Evolutionary conservation across 441 rosid species (phyloP).

Genomic region (Mallotus japonicus): DNA sequence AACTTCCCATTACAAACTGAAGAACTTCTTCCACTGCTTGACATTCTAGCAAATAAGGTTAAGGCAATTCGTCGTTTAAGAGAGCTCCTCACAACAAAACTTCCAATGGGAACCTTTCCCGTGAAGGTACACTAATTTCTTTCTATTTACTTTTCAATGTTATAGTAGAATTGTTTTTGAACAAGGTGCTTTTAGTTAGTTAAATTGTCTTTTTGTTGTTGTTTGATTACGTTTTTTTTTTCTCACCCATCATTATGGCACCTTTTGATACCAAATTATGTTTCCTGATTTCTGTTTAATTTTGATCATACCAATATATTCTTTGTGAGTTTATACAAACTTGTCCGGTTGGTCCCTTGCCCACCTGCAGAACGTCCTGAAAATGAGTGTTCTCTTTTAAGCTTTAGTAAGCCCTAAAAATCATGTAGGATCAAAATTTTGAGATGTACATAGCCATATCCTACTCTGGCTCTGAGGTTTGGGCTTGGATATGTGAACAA

Average conservation of each 20-base stretch:
- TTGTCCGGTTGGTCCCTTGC: neutral
- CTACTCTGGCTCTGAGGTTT: neutral
- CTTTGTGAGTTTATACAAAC: neutral
- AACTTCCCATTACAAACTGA: constrained; percentile 83
- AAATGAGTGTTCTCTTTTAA: neutral
- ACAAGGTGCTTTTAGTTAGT: neutral
- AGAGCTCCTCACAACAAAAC: constrained; percentile 91
- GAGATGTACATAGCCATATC: neutral
- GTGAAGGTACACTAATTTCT: constrained; percentile 60
- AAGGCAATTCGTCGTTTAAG: constrained; percentile 95
- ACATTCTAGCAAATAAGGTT: constrained; percentile 95
- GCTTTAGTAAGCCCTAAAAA: neutral
- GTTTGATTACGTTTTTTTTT: neutral
- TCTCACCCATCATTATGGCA: neutral
- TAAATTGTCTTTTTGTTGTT: neutral
- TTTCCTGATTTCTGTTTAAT: neutral
- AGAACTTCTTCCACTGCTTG: constrained; percentile 93
- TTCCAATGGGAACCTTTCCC: constrained; percentile 90
- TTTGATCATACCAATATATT: neutral
- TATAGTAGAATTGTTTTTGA: neutral
- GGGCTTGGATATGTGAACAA: neutral
- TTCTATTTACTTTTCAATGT: constrained; percentile 6
- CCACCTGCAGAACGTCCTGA: constrained; percentile 2
- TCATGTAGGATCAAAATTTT: constrained; percentile 1
- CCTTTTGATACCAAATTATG: neutral